Base-by-base conservation (phyloP, 2,329 filamentous ascomycete species). In the Stachybotrys elegans region DNA sequence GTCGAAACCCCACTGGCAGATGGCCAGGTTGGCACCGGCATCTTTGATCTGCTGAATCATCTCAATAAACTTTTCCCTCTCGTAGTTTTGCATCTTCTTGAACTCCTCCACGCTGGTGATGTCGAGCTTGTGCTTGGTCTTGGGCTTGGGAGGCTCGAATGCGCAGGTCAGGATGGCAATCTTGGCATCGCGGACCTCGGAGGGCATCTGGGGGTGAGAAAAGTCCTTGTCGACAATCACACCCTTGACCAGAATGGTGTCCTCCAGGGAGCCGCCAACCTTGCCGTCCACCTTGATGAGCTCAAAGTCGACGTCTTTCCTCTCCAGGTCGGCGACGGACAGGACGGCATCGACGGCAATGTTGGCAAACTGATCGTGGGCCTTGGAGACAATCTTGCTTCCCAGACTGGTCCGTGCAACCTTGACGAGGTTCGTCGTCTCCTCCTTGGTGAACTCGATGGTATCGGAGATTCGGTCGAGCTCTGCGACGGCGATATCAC, bases 141-240 rank as follows among this genome's bases (percentile, higher is more conserved):
- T 98, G 55, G 93, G 93, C 79, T 98, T 98, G 41, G 93, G 93
- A 23, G 93, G 93, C 73, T 98, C 93, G 63, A 98, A 98, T 4
- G 93, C 90, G 67, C 93, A 98, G 42, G 93, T 98, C 48, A 98
- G 74, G 59, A 98, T 98, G 56, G 93, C 93, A 61, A 98, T 83
- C 76, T 96, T 97, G 62, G 93, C 94, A 69, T 98, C 90, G 57
- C 76, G 80, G 52, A 98, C 92, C 69, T 96, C 90, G 41, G 86
- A 88, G 11, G 93, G 93, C 93, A 98, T 98, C 72, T 98, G 93
- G 12, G 93, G 93, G 68, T 98, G 93, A 27, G 93, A 97, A 69
- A 98, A 98, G 72, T 98, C 94, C 76, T 98, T 98, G 80, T 98
- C 93, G 66, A 98, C 81, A 65, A 98, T 95, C 53, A 98, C 93